A percentile compares a stretch with the other conserved stretches of the same genome.
phyloP scores from a whole-genome alignment of 495 filamentous ascomycete genomes.

The Jackrogersella multiformis region DNA sequence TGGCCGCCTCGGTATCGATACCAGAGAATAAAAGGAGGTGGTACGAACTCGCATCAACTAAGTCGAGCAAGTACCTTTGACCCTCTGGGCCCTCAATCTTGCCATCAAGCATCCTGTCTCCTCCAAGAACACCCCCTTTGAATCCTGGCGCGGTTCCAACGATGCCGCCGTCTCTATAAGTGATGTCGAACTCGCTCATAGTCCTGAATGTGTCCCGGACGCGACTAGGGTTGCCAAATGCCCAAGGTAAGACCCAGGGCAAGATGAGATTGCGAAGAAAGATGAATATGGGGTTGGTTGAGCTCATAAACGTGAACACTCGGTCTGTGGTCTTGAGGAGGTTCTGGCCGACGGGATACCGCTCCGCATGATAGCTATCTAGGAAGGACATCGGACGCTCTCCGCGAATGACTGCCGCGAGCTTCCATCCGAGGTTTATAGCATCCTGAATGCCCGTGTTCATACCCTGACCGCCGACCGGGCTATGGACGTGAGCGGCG shows the following conservation, averaged over 20 bases:
- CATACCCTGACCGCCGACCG: constrained; percentile 66
- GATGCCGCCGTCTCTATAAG: neutral
- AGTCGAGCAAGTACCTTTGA: constrained; percentile 2
- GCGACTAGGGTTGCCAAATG: neutral
- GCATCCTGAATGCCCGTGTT: constrained; percentile 68
- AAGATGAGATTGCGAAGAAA: neutral
- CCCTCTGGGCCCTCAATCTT: neutral
- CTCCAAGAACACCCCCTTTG: neutral
- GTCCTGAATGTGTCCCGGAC: neutral
- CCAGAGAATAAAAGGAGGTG: neutral
- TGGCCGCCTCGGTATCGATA: neutral
- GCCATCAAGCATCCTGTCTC: constrained; percentile 10
- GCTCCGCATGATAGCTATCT: constrained; percentile 51
- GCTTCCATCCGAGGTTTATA: constrained; percentile 67
- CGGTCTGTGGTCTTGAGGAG: constrained; percentile 43
- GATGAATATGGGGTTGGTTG: constrained; percentile 1
- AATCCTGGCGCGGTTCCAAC: neutral
- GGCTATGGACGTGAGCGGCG: constrained; percentile 65
- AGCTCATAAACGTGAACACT: neutral
- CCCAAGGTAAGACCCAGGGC: neutral
- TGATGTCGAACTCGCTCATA: neutral
- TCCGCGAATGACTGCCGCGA: constrained; percentile 47
- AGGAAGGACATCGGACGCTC: constrained; percentile 42
- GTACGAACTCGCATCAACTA: neutral
- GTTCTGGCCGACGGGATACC: constrained; percentile 46